Base-by-base conservation (phyloP, 441 rosid species). In the Hura crepitans region DNA sequence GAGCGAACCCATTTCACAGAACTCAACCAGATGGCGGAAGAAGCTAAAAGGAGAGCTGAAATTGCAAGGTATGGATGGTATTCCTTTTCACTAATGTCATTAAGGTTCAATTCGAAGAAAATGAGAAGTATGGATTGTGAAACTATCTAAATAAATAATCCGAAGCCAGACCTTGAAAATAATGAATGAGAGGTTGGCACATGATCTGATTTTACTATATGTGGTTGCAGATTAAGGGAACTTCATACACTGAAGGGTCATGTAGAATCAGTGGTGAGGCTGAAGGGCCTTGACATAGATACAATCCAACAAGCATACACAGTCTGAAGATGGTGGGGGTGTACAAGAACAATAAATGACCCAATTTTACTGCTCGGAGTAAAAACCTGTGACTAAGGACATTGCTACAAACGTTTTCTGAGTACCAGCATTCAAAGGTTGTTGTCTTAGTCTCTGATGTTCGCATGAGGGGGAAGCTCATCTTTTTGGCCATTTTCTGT, bases 261-360 rank as follows among this genome's bases (percentile, higher is more conserved):
- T 17, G 97, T 95, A 2, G 97, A 92, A 81, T 92, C 97, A 17
- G 99, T 92, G 55, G 94, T 95, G 77, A 88, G 97, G 74, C 55
- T 90, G 72, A 95, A 95, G 83, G 92, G 95, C 25, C 89, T 95
- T 0, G 98, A 94, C 86, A 90, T 87, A 55, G 96, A 90, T 79
- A 90, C 97, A 22, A 95, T 95, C 66, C 99, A 86, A 76, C 99
- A 95, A 82, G 84, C 93, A 13, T 92, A 95, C 89, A 92, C 99
- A 0, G 97, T 95, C 75, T 92, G 77, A 88, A 65, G 28, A 72
- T 56, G 8, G 18, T 30, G 30, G 8, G 43, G 37, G 22, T 11
- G 6, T 22, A 66, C 23, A 66, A 50, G 58, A 45, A 54, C 65
- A 51, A 70, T 73, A 69, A 66, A 42, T 46, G 46, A 55, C 30